Conservation (phyloP, 805 yeast genomes). For the Myxozyma neotropica region DNA sequence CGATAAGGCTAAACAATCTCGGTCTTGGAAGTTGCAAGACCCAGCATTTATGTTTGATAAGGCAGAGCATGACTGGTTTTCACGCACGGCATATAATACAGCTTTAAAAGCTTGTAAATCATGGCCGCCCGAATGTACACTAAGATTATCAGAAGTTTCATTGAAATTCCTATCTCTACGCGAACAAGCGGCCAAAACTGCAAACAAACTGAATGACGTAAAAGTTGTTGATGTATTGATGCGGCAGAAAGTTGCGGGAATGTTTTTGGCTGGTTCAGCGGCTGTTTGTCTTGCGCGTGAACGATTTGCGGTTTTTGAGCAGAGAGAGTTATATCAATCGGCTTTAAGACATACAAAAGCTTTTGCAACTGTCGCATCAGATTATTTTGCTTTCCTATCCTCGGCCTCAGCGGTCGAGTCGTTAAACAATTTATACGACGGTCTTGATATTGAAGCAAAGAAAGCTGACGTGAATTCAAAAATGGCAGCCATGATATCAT, state of each 20-base stretch:
- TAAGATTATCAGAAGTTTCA: constrained; percentile 17
- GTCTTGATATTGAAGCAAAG: background rate
- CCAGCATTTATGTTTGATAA: constrained; percentile 4
- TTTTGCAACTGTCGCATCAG: background rate
- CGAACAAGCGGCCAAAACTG: background rate
- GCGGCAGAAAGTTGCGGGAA: constrained; percentile 5
- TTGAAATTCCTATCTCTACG: constrained; percentile 19
- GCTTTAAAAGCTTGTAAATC: constrained; percentile 23
- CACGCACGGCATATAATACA: constrained; percentile 24
- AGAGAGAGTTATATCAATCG: constrained; percentile 2
- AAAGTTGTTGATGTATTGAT: background rate
- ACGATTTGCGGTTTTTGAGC: constrained; percentile 4
- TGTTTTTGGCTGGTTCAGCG: constrained; percentile 17
- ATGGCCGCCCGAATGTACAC: constrained; percentile 22
- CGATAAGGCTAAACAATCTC: constrained; percentile 9
- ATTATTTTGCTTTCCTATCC: background rate
- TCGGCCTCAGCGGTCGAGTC: background rate
- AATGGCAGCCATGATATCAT: constrained; percentile 12
- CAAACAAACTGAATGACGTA: background rate
- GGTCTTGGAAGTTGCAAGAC: background rate
- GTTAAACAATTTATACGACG: background rate
- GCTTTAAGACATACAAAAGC: background rate
- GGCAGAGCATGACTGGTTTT: constrained; percentile 25
- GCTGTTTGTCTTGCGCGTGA: constrained; percentile 14
- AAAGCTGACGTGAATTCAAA: background rate